phyloP scores from a whole-genome alignment of 2,329 filamentous ascomycete genomes.

The Madurella mycetomatis region DNA sequence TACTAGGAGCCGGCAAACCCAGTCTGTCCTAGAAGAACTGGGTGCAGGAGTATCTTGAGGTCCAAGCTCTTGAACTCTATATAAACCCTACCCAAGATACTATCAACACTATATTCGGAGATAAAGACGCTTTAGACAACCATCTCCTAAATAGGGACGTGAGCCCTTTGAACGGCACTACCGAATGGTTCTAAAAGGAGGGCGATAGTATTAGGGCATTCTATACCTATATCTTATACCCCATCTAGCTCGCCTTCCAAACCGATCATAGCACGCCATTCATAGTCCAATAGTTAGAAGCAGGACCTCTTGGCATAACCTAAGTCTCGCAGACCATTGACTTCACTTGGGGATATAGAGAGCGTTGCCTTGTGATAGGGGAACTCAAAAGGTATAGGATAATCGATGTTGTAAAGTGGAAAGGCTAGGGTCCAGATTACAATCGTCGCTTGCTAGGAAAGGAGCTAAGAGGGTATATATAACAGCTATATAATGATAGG shows the following conservation, averaged over 20 bases:
- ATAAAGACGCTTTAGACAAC: not conserved
- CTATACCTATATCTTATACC: conserved; percentile 2
- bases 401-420: not conserved
- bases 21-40: conserved; percentile 4
- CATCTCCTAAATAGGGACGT: conserved; percentile 5
- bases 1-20: conserved; percentile 3
- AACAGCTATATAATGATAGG: not conserved
- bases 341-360: not conserved
- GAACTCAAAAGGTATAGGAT: conserved; percentile 3
- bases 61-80: not conserved
- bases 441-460: not conserved
- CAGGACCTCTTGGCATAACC: not conserved
- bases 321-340: conserved; percentile 3
- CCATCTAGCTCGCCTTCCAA: conserved; percentile 10
- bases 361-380: conserved; percentile 1
- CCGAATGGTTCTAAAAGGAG: conserved; percentile 7
- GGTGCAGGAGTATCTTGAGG: not conserved
- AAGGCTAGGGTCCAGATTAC: not conserved
- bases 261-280: not conserved
- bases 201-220: conserved; percentile 9
- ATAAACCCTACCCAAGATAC: not conserved
- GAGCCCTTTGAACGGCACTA: conserved; percentile 4
- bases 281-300: too few species aligned
- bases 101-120: not conserved
- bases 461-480: not conserved